Evolutionary conservation across 179 eudicot genomes (phyloP).

Genomic region (Camellia oleifera): DNA sequence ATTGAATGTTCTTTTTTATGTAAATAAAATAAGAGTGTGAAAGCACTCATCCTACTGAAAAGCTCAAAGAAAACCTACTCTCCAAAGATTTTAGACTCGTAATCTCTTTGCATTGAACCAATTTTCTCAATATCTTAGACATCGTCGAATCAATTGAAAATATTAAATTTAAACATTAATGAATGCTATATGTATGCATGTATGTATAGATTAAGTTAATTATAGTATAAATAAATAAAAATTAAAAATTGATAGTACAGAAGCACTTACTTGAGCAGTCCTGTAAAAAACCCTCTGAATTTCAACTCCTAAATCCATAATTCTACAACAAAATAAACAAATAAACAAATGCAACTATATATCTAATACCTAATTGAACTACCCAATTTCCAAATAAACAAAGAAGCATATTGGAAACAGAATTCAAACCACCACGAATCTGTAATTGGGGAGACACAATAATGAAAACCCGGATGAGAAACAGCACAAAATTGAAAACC

Average conservation of each 20-base stretch:
- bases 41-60: background rate
- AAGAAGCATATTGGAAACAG: too few relatives aligned
- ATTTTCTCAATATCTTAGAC: background rate
- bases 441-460: background rate
- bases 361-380: background rate
- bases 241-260: background rate
- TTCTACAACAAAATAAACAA: constrained; percentile 25
- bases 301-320: constrained; percentile 40
- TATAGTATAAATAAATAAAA: background rate
- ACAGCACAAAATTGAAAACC: background rate
- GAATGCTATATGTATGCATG: background rate
- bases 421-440: too few relatives aligned
- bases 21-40: background rate
- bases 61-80: background rate
- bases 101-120: background rate
- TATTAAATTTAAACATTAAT: background rate
- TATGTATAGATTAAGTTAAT: background rate
- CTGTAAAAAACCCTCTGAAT: constrained; percentile 24
- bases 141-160: background rate
- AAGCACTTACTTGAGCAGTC: constrained; percentile 37
- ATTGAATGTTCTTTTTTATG: too few relatives aligned
- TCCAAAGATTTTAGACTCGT: background rate
- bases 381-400: background rate
- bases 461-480: background rate
- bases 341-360: background rate